phyloP scores from a whole-genome alignment of 2,329 filamentous ascomycete species.

The Pseudocercospora ulei region DNA sequence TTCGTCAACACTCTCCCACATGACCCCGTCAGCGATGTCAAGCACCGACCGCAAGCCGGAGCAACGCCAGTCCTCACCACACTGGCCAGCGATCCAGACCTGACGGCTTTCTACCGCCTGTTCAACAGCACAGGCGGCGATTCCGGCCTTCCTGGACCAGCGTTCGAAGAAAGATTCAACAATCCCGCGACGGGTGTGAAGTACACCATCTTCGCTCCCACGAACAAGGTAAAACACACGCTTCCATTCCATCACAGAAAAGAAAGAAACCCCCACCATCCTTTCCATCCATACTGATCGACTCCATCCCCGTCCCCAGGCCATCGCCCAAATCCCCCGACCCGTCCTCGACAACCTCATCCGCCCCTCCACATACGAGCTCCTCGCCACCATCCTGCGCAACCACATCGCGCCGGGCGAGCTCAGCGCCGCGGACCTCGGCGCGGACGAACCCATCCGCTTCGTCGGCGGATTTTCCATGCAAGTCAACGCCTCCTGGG shows the following conservation, averaged over 20 bases:
- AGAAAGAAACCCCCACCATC: too few species aligned
- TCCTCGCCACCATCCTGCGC: constrained; percentile 15
- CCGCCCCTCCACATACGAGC: constrained; percentile 10
- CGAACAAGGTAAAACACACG: constrained; percentile 14
- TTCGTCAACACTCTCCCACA: too few species aligned
- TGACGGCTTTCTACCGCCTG: constrained; percentile 13
- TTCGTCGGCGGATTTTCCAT: constrained; percentile 15
- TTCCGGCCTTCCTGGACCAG: constrained; percentile 14
- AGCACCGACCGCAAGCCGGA: background rate
- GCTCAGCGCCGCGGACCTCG: constrained; percentile 5
- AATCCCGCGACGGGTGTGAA: constrained; percentile 8
- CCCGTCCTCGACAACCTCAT: constrained; percentile 8
- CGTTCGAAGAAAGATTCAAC: constrained; percentile 20
- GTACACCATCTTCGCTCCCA: constrained; percentile 18
- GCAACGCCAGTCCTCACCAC: constrained; percentile 13
- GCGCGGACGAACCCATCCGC: constrained; percentile 1
- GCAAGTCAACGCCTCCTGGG: constrained; percentile 7
- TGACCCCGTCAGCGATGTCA: constrained; percentile 6
- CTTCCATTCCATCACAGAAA: background rate
- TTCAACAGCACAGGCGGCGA: constrained; percentile 15
- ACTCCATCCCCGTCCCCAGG: background rate
- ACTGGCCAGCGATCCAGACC: constrained; percentile 10
- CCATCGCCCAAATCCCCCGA: constrained; percentile 10
- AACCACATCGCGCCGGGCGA: constrained; percentile 14
- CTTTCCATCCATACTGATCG: background rate